Percentiles rank a stretch among this genome's conserved stretches.
Evolutionary conservation across 768 basidiomycete species (phyloP).

Genomic region (Leccinum olivaceopallidum): DNA sequence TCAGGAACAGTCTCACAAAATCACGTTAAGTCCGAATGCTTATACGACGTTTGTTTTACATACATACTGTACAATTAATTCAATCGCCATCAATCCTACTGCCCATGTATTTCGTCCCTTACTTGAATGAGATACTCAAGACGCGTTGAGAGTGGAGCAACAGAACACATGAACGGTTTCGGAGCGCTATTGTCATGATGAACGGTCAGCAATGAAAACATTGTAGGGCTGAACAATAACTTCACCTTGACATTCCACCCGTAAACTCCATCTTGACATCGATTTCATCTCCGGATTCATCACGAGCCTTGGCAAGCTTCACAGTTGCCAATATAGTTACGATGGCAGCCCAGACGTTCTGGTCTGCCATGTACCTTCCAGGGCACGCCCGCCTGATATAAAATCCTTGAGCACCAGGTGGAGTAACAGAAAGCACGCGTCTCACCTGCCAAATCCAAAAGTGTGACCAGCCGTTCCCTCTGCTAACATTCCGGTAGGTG

Average conservation of each 20-base stretch:
- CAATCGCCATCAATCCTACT: background rate
- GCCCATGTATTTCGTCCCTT: background rate
- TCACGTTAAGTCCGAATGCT: background rate
- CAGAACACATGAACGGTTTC: constrained; percentile 24
- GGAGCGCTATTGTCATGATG: constrained; percentile 17
- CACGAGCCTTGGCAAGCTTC: constrained; percentile 27
- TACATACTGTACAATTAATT: background rate
- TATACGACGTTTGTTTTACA: background rate
- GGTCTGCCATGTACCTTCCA: constrained; percentile 34
- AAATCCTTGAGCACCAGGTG: background rate
- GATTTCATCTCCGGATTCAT: constrained; percentile 33
- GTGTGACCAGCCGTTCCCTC: background rate
- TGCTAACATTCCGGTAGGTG: constrained; percentile 10
- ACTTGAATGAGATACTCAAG: constrained; percentile 15
- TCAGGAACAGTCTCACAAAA: background rate
- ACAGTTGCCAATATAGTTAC: constrained; percentile 33
- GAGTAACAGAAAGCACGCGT: background rate
- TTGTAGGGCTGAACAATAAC: background rate
- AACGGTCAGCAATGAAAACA: constrained; percentile 1
- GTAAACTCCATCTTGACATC: constrained; percentile 26
- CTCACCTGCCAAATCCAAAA: constrained; percentile 33
- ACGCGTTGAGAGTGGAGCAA: constrained; percentile 15
- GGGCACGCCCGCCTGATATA: constrained; percentile 31
- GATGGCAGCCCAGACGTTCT: constrained; percentile 34
- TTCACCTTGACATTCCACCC: constrained; percentile 20